A percentile compares a stretch with the other conserved stretches of the same genome.
phyloP scores from a whole-genome alignment of 352 stramenopile genomes.

The Peronospora farinosa region DNA sequence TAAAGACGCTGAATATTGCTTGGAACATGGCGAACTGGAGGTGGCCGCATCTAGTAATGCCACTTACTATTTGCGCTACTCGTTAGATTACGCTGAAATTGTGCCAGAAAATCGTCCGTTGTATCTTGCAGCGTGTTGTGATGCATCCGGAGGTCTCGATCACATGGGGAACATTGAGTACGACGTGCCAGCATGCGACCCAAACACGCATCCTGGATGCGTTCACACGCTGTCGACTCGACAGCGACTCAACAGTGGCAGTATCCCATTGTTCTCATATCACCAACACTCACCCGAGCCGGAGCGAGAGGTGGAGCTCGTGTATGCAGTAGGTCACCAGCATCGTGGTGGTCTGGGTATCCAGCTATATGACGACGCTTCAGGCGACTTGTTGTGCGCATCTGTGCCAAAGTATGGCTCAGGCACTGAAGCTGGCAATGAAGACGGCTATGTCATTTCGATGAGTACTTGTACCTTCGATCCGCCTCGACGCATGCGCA shows the following conservation, averaged over 20 bases:
- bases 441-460: slow-evolving; percentile 59
- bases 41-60: slow-evolving; percentile 16
- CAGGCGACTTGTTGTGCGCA: slow-evolving; percentile 58
- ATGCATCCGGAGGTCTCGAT: slow-evolving; percentile 50
- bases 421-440: slow-evolving; percentile 49
- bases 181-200: slow-evolving; percentile 62
- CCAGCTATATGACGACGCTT: slow-evolving; percentile 61
- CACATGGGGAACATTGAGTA: slow-evolving; percentile 76
- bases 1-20: slow-evolving; percentile 59
- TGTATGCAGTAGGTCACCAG: slow-evolving; percentile 76
- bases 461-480: slow-evolving; percentile 78
- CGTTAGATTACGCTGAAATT: slow-evolving; percentile 62
- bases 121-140: slow-evolving; percentile 66
- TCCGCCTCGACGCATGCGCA: slow-evolving; percentile 57
- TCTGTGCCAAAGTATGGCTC: slow-evolving; percentile 63
- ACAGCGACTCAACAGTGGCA: slow-evolving; percentile 47
- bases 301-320: slow-evolving; percentile 59
- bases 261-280: slow-evolving; percentile 19
- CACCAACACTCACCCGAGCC: slow-evolving; percentile 22
- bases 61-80: slow-evolving; percentile 70
- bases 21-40: slow-evolving; percentile 50
- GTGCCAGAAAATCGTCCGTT: slow-evolving; percentile 49
- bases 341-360: slow-evolving; percentile 68
- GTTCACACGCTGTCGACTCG: slow-evolving; percentile 71
- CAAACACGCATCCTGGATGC: slow-evolving; percentile 58